Percentiles rank a stretch among this genome's conserved stretches.
Evolutionary conservation across 1,284 basidiomycete genomes (phyloP).

Genomic region (Trichosporon sp.): DNA sequence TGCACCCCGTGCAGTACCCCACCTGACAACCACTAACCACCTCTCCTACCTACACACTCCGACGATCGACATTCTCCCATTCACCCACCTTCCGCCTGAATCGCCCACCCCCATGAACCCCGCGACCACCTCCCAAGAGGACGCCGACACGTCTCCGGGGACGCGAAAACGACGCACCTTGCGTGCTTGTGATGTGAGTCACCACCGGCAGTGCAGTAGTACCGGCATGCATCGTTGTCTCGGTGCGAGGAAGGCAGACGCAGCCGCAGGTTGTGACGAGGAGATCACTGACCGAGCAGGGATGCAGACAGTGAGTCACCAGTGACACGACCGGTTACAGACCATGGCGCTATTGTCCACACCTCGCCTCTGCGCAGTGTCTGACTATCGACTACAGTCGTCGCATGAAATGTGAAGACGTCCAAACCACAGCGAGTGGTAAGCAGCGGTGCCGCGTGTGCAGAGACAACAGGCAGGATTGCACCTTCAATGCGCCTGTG

Average conservation of each 20-base stretch:
- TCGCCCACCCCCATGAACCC: background rate
- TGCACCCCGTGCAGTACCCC: background rate
- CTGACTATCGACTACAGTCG: constrained; percentile 15
- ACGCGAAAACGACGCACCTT: background rate
- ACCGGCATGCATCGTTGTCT: background rate
- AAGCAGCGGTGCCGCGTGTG: constrained; percentile 24
- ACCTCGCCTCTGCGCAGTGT: background rate
- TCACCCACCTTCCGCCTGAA: constrained; percentile 4
- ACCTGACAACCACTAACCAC: background rate
- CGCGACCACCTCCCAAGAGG: background rate
- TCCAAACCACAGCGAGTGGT: constrained; percentile 9
- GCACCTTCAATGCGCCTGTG: constrained; percentile 27
- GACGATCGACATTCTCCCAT: background rate
- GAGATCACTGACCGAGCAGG: constrained; percentile 6
- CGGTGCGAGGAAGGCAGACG: background rate
- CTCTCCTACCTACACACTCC: background rate
- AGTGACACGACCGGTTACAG: background rate
- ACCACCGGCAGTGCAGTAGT: background rate
- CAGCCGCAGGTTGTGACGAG: background rate
- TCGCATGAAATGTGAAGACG: constrained; percentile 30
- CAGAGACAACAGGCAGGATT: constrained; percentile 24
- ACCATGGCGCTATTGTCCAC: background rate
- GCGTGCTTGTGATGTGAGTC: constrained; percentile 1
- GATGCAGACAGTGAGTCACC: constrained; percentile 23
- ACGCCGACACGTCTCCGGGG: background rate